Conservation (phyloP, 768 basidiomycete genomes). For the Pleurotus salmoneostramineus region DNA sequence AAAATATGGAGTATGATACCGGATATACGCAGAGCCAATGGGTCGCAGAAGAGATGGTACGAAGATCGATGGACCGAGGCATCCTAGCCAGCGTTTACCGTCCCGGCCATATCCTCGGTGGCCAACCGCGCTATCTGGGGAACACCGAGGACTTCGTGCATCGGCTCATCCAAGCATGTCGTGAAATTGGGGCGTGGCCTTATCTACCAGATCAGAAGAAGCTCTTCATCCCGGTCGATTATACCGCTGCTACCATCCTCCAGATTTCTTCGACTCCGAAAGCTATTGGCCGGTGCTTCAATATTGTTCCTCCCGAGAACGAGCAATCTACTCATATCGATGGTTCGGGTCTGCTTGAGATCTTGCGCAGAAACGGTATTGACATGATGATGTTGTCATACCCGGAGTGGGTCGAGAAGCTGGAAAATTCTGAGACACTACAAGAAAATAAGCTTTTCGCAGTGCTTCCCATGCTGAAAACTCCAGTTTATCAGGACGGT, state of each 20-base stretch:
- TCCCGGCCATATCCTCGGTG: neutral
- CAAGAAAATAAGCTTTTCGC: neutral
- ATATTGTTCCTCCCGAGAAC: neutral
- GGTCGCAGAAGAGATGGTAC: slow-evolving; percentile 8
- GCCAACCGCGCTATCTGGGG: neutral
- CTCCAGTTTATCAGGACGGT: neutral
- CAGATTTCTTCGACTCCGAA: neutral
- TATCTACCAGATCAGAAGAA: slow-evolving; percentile 5
- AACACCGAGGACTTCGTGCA: slow-evolving; percentile 6
- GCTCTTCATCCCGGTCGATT: slow-evolving; percentile 4
- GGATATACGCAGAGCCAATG: slow-evolving; percentile 9
- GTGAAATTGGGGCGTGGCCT: neutral
- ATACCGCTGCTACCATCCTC: neutral
- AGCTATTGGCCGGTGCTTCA: neutral
- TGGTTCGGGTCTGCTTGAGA: neutral
- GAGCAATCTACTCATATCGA: neutral
- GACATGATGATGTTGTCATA: neutral
- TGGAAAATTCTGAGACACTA: neutral
- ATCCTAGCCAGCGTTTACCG: slow-evolving; percentile 2
- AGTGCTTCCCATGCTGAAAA: slow-evolving; percentile 1
- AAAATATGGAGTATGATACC: neutral
- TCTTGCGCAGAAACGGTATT: neutral
- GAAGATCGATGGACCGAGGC: neutral
- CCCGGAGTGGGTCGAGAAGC: neutral
- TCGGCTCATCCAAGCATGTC: slow-evolving; percentile 1